Percentiles rank a stretch among this genome's conserved stretches.
Evolutionary conservation across 768 basidiomycete genomes (phyloP).

Genomic region (Leucocoprinus leucothites): DNA sequence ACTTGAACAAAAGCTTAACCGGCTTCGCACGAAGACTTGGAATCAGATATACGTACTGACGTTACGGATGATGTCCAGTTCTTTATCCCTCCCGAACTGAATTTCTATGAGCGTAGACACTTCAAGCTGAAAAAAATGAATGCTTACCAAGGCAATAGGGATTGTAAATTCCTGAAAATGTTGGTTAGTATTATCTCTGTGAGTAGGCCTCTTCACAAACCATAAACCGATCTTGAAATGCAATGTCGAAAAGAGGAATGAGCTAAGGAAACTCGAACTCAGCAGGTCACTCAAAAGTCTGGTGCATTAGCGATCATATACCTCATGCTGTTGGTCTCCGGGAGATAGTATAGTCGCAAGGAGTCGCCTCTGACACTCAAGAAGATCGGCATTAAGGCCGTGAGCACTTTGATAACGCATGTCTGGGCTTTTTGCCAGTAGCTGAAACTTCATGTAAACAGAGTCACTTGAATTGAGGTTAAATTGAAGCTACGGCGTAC

Average conservation of each 20-base stretch:
- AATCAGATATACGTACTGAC: conserved; percentile 44
- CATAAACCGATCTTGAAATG: conserved; percentile 60
- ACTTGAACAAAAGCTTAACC: conserved; percentile 24
- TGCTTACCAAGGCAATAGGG: conserved; percentile 57
- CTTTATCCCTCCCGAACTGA: conserved; percentile 70
- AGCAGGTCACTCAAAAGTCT: conserved; percentile 1
- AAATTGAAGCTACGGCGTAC: conserved; percentile 24
- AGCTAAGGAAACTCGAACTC: conserved; percentile 36
- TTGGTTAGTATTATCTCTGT: background rate
- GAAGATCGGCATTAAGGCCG: conserved; percentile 63
- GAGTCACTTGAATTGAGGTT: background rate
- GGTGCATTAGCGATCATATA: conserved; percentile 18
- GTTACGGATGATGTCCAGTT: conserved; percentile 63
- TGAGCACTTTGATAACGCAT: conserved; percentile 68
- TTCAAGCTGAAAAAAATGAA: background rate
- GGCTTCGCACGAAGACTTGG: background rate
- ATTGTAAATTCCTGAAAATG: conserved; percentile 60
- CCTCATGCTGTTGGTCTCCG: conserved; percentile 57
- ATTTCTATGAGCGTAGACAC: conserved; percentile 3
- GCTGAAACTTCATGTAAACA: conserved; percentile 29
- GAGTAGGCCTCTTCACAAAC: conserved; percentile 29
- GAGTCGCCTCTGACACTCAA: conserved; percentile 65
- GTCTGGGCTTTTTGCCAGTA: conserved; percentile 68
- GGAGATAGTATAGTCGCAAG: conserved; percentile 55
- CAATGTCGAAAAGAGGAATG: conserved; percentile 68